Base-by-base conservation (phyloP, 2,329 filamentous ascomycete species). In the Aspergillus jensenii region DNA sequence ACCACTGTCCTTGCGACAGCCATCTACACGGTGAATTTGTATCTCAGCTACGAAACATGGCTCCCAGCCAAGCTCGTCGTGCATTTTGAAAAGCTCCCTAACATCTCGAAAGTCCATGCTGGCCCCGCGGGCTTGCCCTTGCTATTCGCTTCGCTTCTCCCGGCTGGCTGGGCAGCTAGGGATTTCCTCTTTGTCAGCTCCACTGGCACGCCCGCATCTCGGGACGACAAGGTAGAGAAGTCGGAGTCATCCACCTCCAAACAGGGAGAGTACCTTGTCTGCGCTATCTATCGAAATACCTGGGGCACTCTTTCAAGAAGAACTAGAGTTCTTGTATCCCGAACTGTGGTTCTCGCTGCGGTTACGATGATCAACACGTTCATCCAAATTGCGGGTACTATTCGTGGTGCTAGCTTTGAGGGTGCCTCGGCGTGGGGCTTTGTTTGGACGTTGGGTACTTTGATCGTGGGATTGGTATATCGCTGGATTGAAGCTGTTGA, bases 1-100 rank as follows among this genome's bases (percentile, higher is more conserved):
- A 91, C 88, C 15, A 84, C 84, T 2, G 71, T 89, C 14, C 83
- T 95, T 41, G 86, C 90, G 3, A 83, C 88, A 7, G 81, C 84
- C 52, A 87, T 96, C 62, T 96, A 95, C 78, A 85, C 84, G 55
- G 81, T 92, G n/a, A 80, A 85, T 1, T 76, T 96, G 31, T 90
- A 89, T 67, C 75, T 84, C 52, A 86, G 88, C 54, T 87, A 90
- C 72, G 82, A 82, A 58, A 87, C 87, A 15, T 87, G 87, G 76
- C 82, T 96, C 15, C 90, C 91, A 6, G 75, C 79, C 23, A 85
- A 85, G 67, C 81, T 97, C n/a, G 84, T 92, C 52, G 78, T 86
- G 31, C 84, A 93, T 78, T 96, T 96, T 69, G 77, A 83, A n/a
- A 82, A 81, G 56, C 82, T 97, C 52, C 79, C 84, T 6, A 88